Evolutionary conservation across 257 asterid species (phyloP).

Genomic region (Orobanche coerulescens): DNA sequence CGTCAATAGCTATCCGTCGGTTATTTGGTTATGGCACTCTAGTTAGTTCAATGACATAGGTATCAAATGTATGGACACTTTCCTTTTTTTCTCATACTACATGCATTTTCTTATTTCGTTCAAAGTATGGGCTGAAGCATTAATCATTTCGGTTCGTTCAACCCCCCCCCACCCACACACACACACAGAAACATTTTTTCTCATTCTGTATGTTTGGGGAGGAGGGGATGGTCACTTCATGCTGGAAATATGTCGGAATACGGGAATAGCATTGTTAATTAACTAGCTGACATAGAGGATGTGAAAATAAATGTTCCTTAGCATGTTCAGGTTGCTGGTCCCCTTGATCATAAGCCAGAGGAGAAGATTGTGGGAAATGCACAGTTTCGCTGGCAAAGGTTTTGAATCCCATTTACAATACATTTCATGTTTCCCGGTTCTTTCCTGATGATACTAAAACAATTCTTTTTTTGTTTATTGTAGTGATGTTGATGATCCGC

Average conservation of each 20-base stretch:
- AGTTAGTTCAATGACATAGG: neutral
- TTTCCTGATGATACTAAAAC: constrained; percentile 11
- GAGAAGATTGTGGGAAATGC: constrained; percentile 74
- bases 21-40: neutral
- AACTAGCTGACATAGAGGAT: neutral
- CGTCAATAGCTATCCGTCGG: too few species aligned
- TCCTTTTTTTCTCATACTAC: neutral
- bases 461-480: constrained; percentile 20
- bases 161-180: too few species aligned
- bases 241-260: too few species aligned
- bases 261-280: constrained; percentile 11
- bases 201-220: neutral
- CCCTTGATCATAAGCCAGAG: constrained; percentile 57
- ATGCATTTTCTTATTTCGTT: neutral
- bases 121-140: constrained; percentile 6
- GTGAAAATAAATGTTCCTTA: constrained; percentile 38
- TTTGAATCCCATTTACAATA: constrained; percentile 11
- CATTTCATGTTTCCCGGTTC: constrained; percentile 11
- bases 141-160: neutral
- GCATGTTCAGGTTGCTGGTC: constrained; percentile 69
- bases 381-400: constrained; percentile 96
- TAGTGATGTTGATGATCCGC: constrained; percentile 80
- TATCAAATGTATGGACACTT: neutral
- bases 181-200: too few species aligned
- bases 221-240: too few species aligned